Conservation (phyloP, 2,329 filamentous ascomycete genomes). For the Fusarium zealandicum region DNA sequence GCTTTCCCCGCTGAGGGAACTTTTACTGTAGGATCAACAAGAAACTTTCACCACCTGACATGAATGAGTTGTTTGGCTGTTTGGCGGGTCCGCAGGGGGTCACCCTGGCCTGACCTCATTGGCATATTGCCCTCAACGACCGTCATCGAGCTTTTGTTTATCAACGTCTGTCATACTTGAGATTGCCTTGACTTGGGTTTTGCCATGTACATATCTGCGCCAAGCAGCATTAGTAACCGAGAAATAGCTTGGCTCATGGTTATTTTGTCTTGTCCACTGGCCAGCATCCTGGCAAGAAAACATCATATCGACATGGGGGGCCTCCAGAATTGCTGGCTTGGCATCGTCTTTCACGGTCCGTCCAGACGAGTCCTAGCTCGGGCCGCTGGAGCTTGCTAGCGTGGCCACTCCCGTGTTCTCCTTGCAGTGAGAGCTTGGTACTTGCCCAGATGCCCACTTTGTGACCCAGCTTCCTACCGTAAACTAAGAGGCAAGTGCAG, state of each 20-base stretch:
- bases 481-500: not conserved
- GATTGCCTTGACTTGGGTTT: not conserved
- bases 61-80: conserved; percentile 15
- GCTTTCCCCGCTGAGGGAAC: not conserved
- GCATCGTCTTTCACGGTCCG: conserved; percentile 19
- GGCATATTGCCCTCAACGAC: not conserved
- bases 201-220: conserved; percentile 5
- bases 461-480: conserved; percentile 18
- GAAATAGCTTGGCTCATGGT: conserved; percentile 18
- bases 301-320: conserved; percentile 27
- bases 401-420: conserved; percentile 32
- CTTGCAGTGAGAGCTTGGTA: conserved; percentile 9
- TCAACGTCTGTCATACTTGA: too few species aligned
- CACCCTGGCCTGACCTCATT: conserved; percentile 33
- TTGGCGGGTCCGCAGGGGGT: conserved; percentile 20
- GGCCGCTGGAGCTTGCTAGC: conserved; percentile 23
- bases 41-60: conserved; percentile 15
- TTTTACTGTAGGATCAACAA: not conserved
- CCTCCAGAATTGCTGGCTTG: conserved; percentile 4
- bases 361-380: conserved; percentile 20
- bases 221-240: conserved; percentile 6
- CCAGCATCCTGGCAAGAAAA: conserved; percentile 17
- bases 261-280: conserved; percentile 18
- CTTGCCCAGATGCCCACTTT: conserved; percentile 14
- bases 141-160: too few species aligned